Evolutionary conservation across 1,139 yeast genomes (phyloP).

Genomic region (Nakaseomyces nivariensis): DNA sequence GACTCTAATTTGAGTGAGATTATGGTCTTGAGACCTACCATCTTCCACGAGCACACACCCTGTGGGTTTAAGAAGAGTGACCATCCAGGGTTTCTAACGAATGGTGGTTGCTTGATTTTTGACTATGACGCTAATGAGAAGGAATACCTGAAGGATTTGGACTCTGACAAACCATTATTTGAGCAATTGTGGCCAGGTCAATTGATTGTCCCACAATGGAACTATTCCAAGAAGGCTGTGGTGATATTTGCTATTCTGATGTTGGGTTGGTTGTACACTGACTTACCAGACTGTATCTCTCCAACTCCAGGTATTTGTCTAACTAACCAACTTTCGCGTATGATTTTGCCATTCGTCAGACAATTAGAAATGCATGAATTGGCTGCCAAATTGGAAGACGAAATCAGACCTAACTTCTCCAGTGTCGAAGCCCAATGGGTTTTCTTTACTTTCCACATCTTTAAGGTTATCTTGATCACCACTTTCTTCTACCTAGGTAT

Average conservation of each 20-base stretch:
- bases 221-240: constrained; percentile 41
- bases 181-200: constrained; percentile 84
- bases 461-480: constrained; percentile 52
- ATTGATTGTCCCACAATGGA: constrained; percentile 75
- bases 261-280: constrained; percentile 76
- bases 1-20: constrained; percentile 35
- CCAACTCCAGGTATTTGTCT: constrained; percentile 90
- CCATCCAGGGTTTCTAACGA: constrained; percentile 77
- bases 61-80: constrained; percentile 55
- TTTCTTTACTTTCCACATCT: constrained; percentile 60
- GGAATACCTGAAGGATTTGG: constrained; percentile 37
- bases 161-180: constrained; percentile 39
- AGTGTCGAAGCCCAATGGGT: constrained; percentile 47
- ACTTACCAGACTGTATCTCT: constrained; percentile 75
- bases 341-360: constrained; percentile 32
- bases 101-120: constrained; percentile 71
- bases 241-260: constrained; percentile 39
- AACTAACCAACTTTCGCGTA: constrained; percentile 49
- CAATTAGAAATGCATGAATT: constrained; percentile 31
- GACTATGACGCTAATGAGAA: constrained; percentile 44
- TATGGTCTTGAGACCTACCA: constrained; percentile 66
- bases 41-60: constrained; percentile 60
- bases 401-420: constrained; percentile 32
- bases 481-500: constrained; percentile 56
- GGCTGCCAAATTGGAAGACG: constrained; percentile 42